These are phyloP conservation scores for Auxenochlorella protothecoides DNA, from an alignment of 139 green algal genomes.

Conservation along the genomic window DNA sequence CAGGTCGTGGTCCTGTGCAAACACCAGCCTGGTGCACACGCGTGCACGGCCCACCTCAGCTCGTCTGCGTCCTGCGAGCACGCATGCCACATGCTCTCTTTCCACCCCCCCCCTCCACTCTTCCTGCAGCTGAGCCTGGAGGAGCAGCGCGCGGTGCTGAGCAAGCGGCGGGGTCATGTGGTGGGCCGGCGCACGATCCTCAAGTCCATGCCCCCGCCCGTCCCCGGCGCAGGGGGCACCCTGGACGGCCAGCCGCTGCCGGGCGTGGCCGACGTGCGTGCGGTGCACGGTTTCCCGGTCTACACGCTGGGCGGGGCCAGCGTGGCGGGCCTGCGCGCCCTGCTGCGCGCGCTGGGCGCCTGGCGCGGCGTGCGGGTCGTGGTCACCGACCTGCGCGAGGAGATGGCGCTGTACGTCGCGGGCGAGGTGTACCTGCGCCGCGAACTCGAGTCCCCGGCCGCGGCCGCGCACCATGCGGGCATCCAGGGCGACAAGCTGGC, in stretches of 20 bases:
- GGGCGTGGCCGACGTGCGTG: constrained; percentile 34
- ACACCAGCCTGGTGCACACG: no score
- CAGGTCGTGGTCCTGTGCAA: no score
- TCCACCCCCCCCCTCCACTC: no score
- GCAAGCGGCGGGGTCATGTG: constrained; percentile 47
- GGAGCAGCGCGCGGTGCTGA: constrained; percentile 53
- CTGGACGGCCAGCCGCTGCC: constrained; percentile 11
- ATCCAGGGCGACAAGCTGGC: constrained; percentile 59
- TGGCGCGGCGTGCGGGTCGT: constrained; percentile 34
- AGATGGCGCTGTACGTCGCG: constrained; percentile 79
- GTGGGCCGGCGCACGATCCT: constrained; percentile 78
- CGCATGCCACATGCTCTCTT: no score
- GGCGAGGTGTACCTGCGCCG: constrained; percentile 64
- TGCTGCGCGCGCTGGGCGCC: constrained; percentile 50
- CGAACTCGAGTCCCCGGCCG: constrained; percentile 78
- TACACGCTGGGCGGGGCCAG: constrained; percentile 26
- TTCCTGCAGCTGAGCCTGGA: constrained; percentile 17
- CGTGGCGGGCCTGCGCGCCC: constrained; percentile 35
- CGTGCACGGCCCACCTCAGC: no score
- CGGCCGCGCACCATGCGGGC: constrained; percentile 70
- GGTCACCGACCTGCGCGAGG: constrained; percentile 77
- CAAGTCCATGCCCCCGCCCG: constrained; percentile 47
- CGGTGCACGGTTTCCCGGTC: constrained; percentile 24
- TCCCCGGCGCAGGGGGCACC: not conserved
- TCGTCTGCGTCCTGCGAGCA: no score